phyloP scores from a whole-genome alignment of 208 protist species.

The Leptomonas seymouri region DNA sequence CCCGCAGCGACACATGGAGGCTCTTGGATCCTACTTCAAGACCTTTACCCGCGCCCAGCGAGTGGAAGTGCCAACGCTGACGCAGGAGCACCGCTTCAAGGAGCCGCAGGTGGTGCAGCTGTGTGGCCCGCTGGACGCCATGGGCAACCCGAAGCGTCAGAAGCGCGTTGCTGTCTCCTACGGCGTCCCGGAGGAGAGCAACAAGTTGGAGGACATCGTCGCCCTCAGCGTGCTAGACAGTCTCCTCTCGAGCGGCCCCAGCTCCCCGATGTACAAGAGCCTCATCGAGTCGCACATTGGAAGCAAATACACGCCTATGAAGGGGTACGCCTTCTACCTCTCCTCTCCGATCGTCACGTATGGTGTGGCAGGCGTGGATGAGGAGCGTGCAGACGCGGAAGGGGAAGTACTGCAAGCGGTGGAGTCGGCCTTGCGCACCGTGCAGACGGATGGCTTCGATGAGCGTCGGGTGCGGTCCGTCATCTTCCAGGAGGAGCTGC shows the following conservation, averaged over 20 bases:
- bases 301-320: conserved; percentile 82
- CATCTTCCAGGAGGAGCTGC: conserved; percentile 90
- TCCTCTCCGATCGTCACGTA: conserved; percentile 87
- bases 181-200: conserved; percentile 59
- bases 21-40: conserved; percentile 74
- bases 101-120: conserved; percentile 50
- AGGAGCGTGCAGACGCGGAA: conserved; percentile 55
- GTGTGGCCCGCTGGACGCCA: conserved; percentile 80
- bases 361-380: conserved; percentile 88
- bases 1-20: conserved; percentile 69
- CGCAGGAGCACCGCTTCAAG: conserved; percentile 49
- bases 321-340: conserved; percentile 84
- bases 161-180: conserved; percentile 87
- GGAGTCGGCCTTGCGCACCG: conserved; percentile 54
- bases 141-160: conserved; percentile 79
- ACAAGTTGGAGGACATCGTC: conserved; percentile 77
- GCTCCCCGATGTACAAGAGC: conserved; percentile 87
- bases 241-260: conserved; percentile 84
- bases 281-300: conserved; percentile 91
- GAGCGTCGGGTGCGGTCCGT: conserved; percentile 79
- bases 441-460: conserved; percentile 83
- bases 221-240: conserved; percentile 82
- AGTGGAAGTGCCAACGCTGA: conserved; percentile 61
- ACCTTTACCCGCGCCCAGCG: conserved; percentile 43
- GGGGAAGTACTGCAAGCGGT: conserved; percentile 70